These are phyloP conservation scores for Amaranthus palmeri DNA, from an alignment of 148 eudicot genomes.

Conservation along the genomic window DNA sequence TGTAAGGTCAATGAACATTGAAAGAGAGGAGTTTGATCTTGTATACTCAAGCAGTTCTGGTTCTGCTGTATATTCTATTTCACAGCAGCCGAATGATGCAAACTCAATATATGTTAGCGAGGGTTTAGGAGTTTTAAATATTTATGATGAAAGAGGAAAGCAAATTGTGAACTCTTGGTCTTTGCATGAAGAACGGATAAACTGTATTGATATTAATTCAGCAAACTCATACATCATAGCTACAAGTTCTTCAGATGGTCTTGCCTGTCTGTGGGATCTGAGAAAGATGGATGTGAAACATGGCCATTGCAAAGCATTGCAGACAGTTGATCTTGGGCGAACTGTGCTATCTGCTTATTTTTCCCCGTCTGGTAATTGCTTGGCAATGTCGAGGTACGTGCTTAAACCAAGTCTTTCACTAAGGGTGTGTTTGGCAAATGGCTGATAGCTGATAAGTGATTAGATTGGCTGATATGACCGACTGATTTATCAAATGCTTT, in stretches of 20 bases:
- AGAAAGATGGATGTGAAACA: slow-evolving; percentile 40
- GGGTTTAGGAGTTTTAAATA: slow-evolving; percentile 44
- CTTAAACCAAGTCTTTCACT: no score
- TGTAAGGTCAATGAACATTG: slow-evolving; percentile 59
- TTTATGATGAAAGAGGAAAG: slow-evolving; percentile 61
- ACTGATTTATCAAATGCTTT: no score
- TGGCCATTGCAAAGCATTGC: slow-evolving; percentile 29
- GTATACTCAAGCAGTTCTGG: slow-evolving; percentile 38
- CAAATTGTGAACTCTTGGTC: slow-evolving; percentile 37
- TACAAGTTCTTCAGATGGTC: slow-evolving; percentile 61
- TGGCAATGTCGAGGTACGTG: slow-evolving; percentile 72
- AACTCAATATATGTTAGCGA: slow-evolving; percentile 54
- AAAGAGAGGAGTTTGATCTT: slow-evolving; percentile 51
- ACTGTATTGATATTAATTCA: slow-evolving; percentile 52
- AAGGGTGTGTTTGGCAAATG: no score
- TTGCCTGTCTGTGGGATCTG: slow-evolving; percentile 73
- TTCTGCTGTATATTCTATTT: slow-evolving; percentile 44
- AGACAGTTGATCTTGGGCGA: slow-evolving; percentile 35
- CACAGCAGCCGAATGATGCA: slow-evolving; percentile 39
- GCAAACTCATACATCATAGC: slow-evolving; percentile 50
- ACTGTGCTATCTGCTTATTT: slow-evolving; percentile 75
- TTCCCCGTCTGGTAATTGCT: slow-evolving; percentile 67
- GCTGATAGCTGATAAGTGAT: no score
- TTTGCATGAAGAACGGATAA: slow-evolving; percentile 55
- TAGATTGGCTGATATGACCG: no score